phyloP scores from a whole-genome alignment of 306 rosid species.

The Begonia loranthoides region DNA sequence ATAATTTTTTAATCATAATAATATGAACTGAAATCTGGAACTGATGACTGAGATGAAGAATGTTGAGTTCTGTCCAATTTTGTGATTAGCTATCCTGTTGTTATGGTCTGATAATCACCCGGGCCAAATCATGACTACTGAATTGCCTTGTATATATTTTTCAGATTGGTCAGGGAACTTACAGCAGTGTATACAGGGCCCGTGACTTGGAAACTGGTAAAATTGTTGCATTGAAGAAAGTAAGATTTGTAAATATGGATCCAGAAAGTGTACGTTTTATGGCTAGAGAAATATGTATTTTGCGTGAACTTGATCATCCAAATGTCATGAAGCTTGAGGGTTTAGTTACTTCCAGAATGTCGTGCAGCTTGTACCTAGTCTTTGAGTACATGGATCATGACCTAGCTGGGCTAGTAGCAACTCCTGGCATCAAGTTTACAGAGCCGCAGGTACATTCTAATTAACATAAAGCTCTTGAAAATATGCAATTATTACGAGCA shows the following conservation, averaged over 20 bases:
- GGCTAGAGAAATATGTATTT: slow-evolving; percentile 88
- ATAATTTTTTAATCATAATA: no score
- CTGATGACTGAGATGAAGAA: no score
- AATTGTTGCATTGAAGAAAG: slow-evolving; percentile 82
- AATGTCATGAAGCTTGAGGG: slow-evolving; percentile 88
- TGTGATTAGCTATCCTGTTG: no score
- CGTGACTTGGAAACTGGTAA: slow-evolving; percentile 76
- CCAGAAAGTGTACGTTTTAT: slow-evolving; percentile 85
- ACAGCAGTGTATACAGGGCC: slow-evolving; percentile 82
- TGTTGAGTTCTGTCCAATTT: no score
- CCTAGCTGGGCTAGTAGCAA: slow-evolving; percentile 60
- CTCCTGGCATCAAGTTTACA: slow-evolving; percentile 47
- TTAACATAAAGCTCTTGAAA: neutral
- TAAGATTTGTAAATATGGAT: slow-evolving; percentile 67
- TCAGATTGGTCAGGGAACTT: slow-evolving; percentile 96
- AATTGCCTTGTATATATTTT: neutral
- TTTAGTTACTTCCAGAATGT: slow-evolving; percentile 64
- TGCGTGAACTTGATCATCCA: slow-evolving; percentile 89
- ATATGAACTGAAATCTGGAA: no score
- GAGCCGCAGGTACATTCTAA: slow-evolving; percentile 54
- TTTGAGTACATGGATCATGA: slow-evolving; percentile 98
- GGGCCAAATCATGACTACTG: no score
- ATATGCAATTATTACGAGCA: neutral
- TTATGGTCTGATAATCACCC: no score
- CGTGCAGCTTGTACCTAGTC: slow-evolving; percentile 77